Conservation (phyloP, 1,139 yeast genomes). For the Yamadazyma conglobata region DNA sequence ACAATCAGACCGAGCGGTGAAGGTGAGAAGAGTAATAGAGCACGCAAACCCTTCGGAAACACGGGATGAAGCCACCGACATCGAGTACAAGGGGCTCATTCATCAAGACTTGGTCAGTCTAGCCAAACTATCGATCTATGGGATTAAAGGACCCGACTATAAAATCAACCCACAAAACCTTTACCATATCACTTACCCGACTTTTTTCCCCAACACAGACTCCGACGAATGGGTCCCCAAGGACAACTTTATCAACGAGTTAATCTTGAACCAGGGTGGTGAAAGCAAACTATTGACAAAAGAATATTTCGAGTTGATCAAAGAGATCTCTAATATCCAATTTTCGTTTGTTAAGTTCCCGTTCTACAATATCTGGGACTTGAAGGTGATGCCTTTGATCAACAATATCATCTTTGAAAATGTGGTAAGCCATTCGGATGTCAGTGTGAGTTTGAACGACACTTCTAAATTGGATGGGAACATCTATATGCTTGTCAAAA, state of each 20-base stretch:
- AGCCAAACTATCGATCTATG: conserved; percentile 41
- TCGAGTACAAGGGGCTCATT: conserved; percentile 25
- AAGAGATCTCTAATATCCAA: conserved; percentile 13
- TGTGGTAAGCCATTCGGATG: conserved; percentile 14
- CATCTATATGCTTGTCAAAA: conserved; percentile 12
- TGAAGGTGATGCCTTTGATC: conserved; percentile 28
- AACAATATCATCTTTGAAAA: conserved; percentile 31
- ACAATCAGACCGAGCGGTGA: too few species aligned
- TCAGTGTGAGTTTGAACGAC: too few species aligned
- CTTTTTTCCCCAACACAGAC: conserved; percentile 44
- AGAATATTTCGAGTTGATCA: conserved; percentile 5
- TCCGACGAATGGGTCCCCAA: conserved; percentile 42
- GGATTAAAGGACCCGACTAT: conserved; percentile 41
- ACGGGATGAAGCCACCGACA: too few species aligned
- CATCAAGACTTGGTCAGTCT: conserved; percentile 33
- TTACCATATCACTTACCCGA: conserved; percentile 46
- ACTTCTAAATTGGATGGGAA: conserved; percentile 7
- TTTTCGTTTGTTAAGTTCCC: conserved; percentile 26
- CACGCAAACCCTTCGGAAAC: background rate
- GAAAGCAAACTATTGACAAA: conserved; percentile 5
- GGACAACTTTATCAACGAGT: conserved; percentile 16
- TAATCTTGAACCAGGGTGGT: conserved; percentile 2
- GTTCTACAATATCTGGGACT: conserved; percentile 28
- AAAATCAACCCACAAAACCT: conserved; percentile 41
- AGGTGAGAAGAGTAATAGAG: background rate